Conservation (phyloP, 1,139 yeast genomes). For the Suhomyces bokatorum region DNA sequence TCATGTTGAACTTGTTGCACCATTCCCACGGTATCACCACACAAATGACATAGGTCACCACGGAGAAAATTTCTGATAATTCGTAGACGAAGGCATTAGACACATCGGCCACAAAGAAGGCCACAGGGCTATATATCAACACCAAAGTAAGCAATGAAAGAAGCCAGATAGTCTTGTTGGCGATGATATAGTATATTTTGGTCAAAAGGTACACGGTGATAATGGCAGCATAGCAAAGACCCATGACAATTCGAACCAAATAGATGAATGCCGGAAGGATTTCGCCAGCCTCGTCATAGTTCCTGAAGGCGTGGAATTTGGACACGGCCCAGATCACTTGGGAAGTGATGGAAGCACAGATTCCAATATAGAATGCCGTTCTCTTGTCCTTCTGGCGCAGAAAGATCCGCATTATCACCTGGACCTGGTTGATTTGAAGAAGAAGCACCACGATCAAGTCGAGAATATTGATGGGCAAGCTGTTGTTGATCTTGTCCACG, state of each 20-base stretch:
- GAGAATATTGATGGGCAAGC: slow-evolving; percentile 55
- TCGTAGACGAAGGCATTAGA: slow-evolving; percentile 70
- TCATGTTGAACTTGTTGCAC: slow-evolving; percentile 66
- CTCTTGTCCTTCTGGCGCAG: slow-evolving; percentile 71
- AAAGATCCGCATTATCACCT: slow-evolving; percentile 70
- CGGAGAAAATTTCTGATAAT: slow-evolving; percentile 70
- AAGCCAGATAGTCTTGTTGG: slow-evolving; percentile 49
- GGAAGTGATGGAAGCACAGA: slow-evolving; percentile 54
- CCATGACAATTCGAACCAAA: slow-evolving; percentile 71
- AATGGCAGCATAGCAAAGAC: slow-evolving; percentile 70
- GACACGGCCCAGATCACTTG: slow-evolving; percentile 74
- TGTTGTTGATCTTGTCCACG: slow-evolving; percentile 47
- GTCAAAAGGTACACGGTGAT: slow-evolving; percentile 59
- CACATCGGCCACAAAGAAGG: slow-evolving; percentile 77
- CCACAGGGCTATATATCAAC: slow-evolving; percentile 64
- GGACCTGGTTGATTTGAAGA: slow-evolving; percentile 72
- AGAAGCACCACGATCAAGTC: slow-evolving; percentile 63
- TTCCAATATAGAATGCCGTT: slow-evolving; percentile 62
- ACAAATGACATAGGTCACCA: slow-evolving; percentile 69
- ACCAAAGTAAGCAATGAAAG: slow-evolving; percentile 61
- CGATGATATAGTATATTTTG: slow-evolving; percentile 56
- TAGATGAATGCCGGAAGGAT: slow-evolving; percentile 80
- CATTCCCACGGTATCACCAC: slow-evolving; percentile 87
- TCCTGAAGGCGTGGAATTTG: slow-evolving; percentile 43
- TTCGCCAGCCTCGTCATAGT: slow-evolving; percentile 49